Base-by-base conservation (phyloP, 2,329 filamentous ascomycete genomes). In the Fusarium gaditjirri region DNA sequence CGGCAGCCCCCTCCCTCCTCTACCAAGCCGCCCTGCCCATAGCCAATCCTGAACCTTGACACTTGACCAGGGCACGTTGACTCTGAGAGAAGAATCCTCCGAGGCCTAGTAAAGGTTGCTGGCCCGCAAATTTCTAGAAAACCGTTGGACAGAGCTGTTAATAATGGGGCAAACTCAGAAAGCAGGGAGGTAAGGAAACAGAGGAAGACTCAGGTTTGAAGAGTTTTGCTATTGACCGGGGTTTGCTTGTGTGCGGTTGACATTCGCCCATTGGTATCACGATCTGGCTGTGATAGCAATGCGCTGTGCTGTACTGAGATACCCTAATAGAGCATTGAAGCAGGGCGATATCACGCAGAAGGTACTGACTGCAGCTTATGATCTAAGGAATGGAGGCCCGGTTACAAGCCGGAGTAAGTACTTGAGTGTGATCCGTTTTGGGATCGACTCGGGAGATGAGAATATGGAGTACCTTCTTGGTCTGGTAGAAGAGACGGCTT, bases 121-220 rank as follows among this genome's bases (percentile, higher is more conserved):
- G 75, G 70, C 74, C 75, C 73, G 74, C 72, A 75, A 74, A 75
- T 78, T 80, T 80, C 79, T 79, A 80, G 79, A 80, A 80, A 70
- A 60, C 69, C 69, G 65, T 77, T 77, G 74, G 75, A 69, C 63
- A 75, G 67, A 65, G 46, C 46, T 47, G 61, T 67, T 53, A 53
- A 39, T 53, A 68, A 75, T 77, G 68, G 63, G 73, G 70, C 71
- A 71, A 72, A 67, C 50, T 66, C 60, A 71, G 53, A 55, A 64
- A 72, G 56, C 65, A 70, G 64, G 69, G 71, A 72, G 73, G 65
- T 56, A 57, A 68, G 72, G 70, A 70, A 77, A 71, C 72, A 76
- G 71, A 75, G 68, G 65, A 72, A 72, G 71, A 70, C 65, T 75
- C 71, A 67, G 56, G 65, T 58, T 72, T 75, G 66, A 71, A 74